These are phyloP conservation scores for Phytophthora hybrid DNA, from an alignment of 352 stramenopile genomes.

Conservation along the genomic window DNA sequence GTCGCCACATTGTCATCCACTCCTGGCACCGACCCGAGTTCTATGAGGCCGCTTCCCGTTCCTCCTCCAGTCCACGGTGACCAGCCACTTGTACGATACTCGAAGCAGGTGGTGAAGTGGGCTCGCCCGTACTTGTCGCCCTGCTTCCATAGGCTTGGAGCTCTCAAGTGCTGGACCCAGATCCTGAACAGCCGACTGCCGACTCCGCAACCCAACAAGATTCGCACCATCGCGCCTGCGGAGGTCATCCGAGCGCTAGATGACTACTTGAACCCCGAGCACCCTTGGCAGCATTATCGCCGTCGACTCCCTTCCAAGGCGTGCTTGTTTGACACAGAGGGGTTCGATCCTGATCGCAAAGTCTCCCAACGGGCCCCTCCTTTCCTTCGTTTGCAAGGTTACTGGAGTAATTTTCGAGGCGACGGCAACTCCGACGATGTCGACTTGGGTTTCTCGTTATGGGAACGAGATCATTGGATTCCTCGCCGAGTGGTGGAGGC, in stretches of 20 bases:
- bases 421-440: not conserved
- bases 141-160: not conserved
- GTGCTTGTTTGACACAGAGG: not conserved
- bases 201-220: not conserved
- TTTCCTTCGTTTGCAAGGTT: not conserved
- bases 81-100: not conserved
- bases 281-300: not conserved
- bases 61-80: not conserved
- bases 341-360: not conserved
- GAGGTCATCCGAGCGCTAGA: not conserved
- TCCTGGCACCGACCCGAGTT: not conserved
- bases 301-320: not conserved
- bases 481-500: no score
- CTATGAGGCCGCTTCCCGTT: not conserved
- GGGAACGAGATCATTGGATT: not conserved
- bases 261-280: not conserved
- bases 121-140: not conserved
- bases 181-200: not conserved
- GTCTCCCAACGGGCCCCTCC: not conserved
- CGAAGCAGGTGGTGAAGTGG: not conserved
- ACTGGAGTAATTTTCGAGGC: not conserved
- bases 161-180: not conserved
- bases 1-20: not conserved
- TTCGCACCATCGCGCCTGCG: not conserved
- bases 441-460: not conserved